These are phyloP conservation scores for Amphicarpaea edgeworthii DNA, from an alignment of 306 rosid species.

Conservation along the genomic window DNA sequence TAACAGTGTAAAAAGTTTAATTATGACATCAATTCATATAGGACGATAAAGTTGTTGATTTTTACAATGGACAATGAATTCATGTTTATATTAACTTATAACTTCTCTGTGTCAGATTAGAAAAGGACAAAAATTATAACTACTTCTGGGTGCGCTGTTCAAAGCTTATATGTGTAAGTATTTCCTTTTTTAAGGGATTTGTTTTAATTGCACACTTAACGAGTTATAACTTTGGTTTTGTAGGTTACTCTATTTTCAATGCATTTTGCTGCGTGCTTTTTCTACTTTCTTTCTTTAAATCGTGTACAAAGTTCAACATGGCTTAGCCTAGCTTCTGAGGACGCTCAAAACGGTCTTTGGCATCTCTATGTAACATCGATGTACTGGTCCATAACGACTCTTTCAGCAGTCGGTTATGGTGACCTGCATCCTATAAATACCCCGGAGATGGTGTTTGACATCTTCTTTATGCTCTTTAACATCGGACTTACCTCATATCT, in stretches of 20 bases:
- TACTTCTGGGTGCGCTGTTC: conserved; percentile 75
- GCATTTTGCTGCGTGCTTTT: conserved; percentile 74
- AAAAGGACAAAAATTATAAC: conserved; percentile 73
- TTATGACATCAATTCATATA: no score
- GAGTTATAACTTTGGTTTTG: conserved; percentile 38
- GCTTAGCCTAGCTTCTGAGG: conserved; percentile 45
- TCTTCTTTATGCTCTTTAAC: conserved; percentile 61
- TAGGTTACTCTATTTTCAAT: conserved; percentile 75
- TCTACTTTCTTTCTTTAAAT: conserved; percentile 55
- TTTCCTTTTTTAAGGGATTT: neutral
- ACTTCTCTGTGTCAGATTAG: conserved; percentile 67
- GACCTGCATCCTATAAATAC: conserved; percentile 80
- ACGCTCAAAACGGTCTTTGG: neutral
- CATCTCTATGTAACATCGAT: conserved; percentile 59
- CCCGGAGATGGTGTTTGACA: conserved; percentile 61
- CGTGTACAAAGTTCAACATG: conserved; percentile 53
- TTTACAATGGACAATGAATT: no score
- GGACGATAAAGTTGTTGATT: no score
- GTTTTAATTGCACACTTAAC: no score
- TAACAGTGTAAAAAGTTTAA: no score
- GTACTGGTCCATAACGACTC: conserved; percentile 81
- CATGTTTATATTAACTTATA: no score
- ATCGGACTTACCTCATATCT: conserved; percentile 71
- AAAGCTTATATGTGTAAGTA: conserved; percentile 83
- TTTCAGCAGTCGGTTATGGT: conserved; percentile 78